Evolutionary conservation across 208 protist genomes (phyloP).

Genomic region (Porcisia hertigi): DNA sequence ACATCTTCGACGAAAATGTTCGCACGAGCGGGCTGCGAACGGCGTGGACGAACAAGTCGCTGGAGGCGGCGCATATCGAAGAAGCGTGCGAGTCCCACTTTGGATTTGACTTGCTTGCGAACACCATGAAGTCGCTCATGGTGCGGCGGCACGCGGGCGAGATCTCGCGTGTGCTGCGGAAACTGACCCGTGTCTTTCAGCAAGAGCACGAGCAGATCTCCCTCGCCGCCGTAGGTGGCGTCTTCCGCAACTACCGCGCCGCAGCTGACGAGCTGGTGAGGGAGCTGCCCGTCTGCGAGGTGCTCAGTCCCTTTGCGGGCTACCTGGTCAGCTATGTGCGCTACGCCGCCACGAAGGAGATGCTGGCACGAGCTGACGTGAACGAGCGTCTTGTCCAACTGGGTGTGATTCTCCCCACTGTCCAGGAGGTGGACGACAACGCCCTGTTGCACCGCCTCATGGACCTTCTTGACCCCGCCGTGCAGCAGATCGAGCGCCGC

Average conservation of each 20-base stretch:
- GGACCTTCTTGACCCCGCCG: constrained; percentile 71
- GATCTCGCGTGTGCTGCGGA: constrained; percentile 61
- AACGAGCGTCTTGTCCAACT: constrained; percentile 64
- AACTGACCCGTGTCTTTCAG: constrained; percentile 77
- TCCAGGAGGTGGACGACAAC: constrained; percentile 61
- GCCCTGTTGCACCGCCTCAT: constrained; percentile 62
- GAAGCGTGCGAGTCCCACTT: constrained; percentile 79
- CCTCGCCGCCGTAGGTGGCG: constrained; percentile 62
- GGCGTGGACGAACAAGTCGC: constrained; percentile 85
- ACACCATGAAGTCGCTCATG: constrained; percentile 79
- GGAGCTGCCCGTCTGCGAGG: constrained; percentile 47
- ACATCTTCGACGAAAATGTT: constrained; percentile 84
- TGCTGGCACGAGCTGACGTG: constrained; percentile 70
- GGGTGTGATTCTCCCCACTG: constrained; percentile 53
- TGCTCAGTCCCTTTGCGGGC: constrained; percentile 78
- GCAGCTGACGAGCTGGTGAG: constrained; percentile 72
- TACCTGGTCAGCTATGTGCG: constrained; percentile 79
- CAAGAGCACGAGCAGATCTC: constrained; percentile 72
- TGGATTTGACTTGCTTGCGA: constrained; percentile 75
- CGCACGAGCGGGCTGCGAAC: constrained; percentile 79
- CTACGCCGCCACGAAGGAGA: constrained; percentile 56
- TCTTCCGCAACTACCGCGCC: constrained; percentile 78
- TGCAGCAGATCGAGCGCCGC: constrained; percentile 62
- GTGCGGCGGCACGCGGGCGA: constrained; percentile 72
- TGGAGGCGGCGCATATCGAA: constrained; percentile 90